Conservation (phyloP, 805 yeast genomes). For the Ogataea zsoltii region DNA sequence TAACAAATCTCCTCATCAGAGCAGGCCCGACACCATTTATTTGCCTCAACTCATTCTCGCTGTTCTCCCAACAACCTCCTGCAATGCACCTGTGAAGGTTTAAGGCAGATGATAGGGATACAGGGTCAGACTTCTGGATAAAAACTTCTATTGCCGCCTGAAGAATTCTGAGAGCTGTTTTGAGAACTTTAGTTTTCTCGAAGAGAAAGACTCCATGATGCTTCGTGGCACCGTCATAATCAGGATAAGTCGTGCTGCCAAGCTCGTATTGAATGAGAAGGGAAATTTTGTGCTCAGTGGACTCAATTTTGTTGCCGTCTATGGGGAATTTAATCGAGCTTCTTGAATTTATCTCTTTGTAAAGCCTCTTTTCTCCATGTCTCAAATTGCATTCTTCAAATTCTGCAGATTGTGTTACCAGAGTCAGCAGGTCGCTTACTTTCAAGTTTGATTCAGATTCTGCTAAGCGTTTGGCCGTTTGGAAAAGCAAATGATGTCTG, state of each 20-base stretch:
- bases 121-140: constrained; percentile 41
- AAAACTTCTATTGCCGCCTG: constrained; percentile 47
- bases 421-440: constrained; percentile 21
- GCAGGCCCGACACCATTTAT: constrained; percentile 47
- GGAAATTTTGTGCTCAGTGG: constrained; percentile 40
- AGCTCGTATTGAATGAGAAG: constrained; percentile 50
- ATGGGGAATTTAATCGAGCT: constrained; percentile 39
- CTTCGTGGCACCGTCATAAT: constrained; percentile 40
- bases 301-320: constrained; percentile 21
- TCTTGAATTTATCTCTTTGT: constrained; percentile 42
- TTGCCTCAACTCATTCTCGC: constrained; percentile 46
- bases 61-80: constrained; percentile 54
- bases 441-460: constrained; percentile 15
- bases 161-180: constrained; percentile 43
- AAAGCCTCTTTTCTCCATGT: constrained; percentile 46
- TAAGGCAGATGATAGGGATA: constrained; percentile 41
- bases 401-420: constrained; percentile 41
- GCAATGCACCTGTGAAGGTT: constrained; percentile 40
- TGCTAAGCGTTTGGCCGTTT: constrained; percentile 42
- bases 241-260: constrained; percentile 50
- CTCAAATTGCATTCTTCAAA: constrained; percentile 42
- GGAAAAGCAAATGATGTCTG: constrained; percentile 45
- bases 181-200: constrained; percentile 46
- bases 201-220: constrained; percentile 41
- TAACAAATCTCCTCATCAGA: constrained; percentile 39